Conservation (phyloP, 345 rosid species). For the Tarenaya hassleriana region DNA sequence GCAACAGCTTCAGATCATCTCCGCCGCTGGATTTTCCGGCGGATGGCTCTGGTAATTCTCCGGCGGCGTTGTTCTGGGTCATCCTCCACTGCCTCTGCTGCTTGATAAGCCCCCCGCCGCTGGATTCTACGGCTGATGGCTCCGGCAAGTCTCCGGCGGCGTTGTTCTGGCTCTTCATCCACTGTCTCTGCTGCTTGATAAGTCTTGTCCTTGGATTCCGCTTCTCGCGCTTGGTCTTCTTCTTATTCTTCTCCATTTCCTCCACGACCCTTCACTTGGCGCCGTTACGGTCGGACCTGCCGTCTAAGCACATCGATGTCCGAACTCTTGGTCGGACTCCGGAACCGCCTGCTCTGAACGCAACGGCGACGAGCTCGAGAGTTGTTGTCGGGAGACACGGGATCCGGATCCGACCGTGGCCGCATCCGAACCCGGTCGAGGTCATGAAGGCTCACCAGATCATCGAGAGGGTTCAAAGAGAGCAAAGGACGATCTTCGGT, state of each 20-base stretch:
- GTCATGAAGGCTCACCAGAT: slow-evolving; percentile 91
- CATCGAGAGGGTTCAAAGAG: slow-evolving; percentile 81
- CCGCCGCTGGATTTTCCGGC: slow-evolving; percentile 54
- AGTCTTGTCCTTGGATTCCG: slow-evolving; percentile 87
- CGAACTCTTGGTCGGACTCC: slow-evolving; percentile 24
- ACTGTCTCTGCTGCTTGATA: slow-evolving; percentile 78
- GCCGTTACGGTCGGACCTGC: slow-evolving; percentile 46
- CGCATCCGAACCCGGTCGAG: slow-evolving; percentile 86
- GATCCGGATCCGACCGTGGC: slow-evolving; percentile 99
- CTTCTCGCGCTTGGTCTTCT: slow-evolving; percentile 86
- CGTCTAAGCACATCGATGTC: slow-evolving; percentile 21
- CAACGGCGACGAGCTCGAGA: slow-evolving; percentile 41
- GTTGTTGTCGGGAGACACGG: slow-evolving; percentile 97
- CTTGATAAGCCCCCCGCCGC: slow-evolving; percentile 59
- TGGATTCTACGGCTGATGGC: slow-evolving; percentile 57
- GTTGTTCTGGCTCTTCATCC: slow-evolving; percentile 66
- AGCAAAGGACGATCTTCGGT: slow-evolving; percentile 75
- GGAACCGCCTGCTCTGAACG: slow-evolving; percentile 29
- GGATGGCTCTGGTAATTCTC: slow-evolving; percentile 52
- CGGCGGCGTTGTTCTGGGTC: slow-evolving; percentile 70
- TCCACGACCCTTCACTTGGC: slow-evolving; percentile 35
- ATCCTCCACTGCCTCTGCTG: slow-evolving; percentile 73
- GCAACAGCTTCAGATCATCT: slow-evolving; percentile 52
- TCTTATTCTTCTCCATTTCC: slow-evolving; percentile 79
- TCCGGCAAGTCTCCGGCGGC: slow-evolving; percentile 61